Percentiles rank a stretch among this genome's conserved stretches.
Conservation (phyloP, 2,329 filamentous ascomycete species). For the Colletotrichum sp. region DNA sequence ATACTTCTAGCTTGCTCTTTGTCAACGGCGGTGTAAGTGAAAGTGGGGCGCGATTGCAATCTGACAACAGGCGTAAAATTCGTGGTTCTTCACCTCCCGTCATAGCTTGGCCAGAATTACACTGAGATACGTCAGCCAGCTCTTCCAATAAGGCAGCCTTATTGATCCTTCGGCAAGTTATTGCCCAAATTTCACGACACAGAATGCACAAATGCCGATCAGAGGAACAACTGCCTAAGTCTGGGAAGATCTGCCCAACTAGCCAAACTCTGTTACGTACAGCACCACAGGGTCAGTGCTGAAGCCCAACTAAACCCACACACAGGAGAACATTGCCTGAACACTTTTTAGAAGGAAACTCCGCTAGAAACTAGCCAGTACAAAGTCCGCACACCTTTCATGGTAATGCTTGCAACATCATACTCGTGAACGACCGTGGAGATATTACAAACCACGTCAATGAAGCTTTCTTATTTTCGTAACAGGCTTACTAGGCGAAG, state of each 20-base stretch:
- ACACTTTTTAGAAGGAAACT: neutral
- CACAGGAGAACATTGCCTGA: neutral
- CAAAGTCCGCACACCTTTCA: neutral
- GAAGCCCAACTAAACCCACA: neutral
- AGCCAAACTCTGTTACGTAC: neutral
- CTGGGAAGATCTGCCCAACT: neutral
- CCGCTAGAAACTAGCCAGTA: neutral
- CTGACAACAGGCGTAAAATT: neutral
- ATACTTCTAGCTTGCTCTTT: accelerated
- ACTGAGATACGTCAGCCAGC: accelerated
- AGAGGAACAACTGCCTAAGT: neutral
- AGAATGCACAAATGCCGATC: neutral
- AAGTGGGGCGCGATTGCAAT: neutral
- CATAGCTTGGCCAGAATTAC: accelerated
- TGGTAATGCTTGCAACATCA: neutral
- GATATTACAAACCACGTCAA: neutral
- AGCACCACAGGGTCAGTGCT: neutral
- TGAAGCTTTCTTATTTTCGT: neutral
- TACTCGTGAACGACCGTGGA: neutral
- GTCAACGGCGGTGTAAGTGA: accelerated
- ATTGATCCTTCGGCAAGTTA: neutral
- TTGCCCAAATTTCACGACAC: neutral
- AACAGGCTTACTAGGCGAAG: neutral
- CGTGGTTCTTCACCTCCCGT: accelerated
- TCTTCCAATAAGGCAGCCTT: neutral